Percentiles rank a stretch among this genome's conserved stretches.
Evolutionary conservation across 805 yeast genomes (phyloP).

Genomic region (Jamesozyma piceae): DNA sequence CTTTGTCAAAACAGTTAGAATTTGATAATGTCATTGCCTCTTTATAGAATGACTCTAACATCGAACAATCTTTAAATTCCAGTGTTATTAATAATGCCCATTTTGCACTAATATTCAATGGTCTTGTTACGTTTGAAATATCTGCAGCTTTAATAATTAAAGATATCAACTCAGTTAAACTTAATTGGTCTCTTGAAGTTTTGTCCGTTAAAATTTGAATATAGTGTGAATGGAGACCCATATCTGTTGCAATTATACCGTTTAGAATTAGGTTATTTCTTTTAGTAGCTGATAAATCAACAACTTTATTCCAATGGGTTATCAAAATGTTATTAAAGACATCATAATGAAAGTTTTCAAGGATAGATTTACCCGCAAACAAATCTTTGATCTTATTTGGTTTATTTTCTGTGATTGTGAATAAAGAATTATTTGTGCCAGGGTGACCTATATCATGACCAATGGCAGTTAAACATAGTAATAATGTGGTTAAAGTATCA

Average conservation of each 20-base stretch:
- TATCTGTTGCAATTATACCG: conserved; percentile 74
- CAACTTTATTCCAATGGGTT: conserved; percentile 43
- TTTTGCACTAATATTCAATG: conserved; percentile 60
- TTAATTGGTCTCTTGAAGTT: conserved; percentile 15
- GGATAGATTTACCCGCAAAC: conserved; percentile 57
- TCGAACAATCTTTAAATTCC: conserved; percentile 63
- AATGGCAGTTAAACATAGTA: conserved; percentile 67
- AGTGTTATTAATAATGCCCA: conserved; percentile 79
- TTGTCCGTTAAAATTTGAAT: conserved; percentile 38
- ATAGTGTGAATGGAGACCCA: conserved; percentile 79
- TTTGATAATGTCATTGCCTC: background rate
- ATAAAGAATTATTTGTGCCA: conserved; percentile 77
- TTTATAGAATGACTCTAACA: conserved; percentile 33
- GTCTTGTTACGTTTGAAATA: conserved; percentile 85
- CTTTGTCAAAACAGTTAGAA: background rate
- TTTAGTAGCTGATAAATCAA: conserved; percentile 8
- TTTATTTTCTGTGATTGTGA: conserved; percentile 21
- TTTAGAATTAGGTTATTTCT: conserved; percentile 14
- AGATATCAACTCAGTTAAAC: conserved; percentile 41
- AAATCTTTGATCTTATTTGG: conserved; percentile 47
- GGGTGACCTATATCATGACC: conserved; percentile 98
- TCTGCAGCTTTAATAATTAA: conserved; percentile 89
- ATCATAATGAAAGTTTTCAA: conserved; percentile 75
- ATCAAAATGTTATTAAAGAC: conserved; percentile 45
- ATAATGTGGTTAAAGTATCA: conserved; percentile 40